phyloP scores from a whole-genome alignment of 2,329 filamentous ascomycete genomes.

The Ophidiomyces ophidiicola region DNA sequence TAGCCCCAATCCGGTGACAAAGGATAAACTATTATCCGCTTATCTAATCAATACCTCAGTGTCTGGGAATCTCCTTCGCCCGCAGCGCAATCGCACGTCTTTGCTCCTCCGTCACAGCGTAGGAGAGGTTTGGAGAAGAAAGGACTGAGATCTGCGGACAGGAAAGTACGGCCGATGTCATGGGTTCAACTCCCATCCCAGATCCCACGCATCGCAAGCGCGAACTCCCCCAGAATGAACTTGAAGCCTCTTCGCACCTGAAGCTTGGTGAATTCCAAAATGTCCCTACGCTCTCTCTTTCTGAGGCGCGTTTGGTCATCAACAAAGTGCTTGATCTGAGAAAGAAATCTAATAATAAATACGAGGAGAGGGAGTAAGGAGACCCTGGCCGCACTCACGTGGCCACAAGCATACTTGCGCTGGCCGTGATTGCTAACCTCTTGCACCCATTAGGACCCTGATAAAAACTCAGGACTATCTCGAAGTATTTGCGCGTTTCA shows the following conservation, averaged over 20 bases:
- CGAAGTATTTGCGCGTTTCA: conserved; percentile 89
- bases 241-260: conserved; percentile 70
- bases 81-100: no score
- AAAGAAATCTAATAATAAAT: conserved; percentile 64
- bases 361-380: conserved; percentile 72
- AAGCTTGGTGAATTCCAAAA: conserved; percentile 88
- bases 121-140: not conserved
- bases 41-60: no score
- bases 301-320: conserved; percentile 82
- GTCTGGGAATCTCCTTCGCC: no score
- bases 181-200: conserved; percentile 13
- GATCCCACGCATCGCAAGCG: conserved; percentile 29
- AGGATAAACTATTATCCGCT: no score
- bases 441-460: conserved; percentile 44
- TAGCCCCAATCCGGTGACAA: no score
- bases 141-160: not conserved
- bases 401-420: no score
- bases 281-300: conserved; percentile 82
- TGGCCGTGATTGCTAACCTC: not conserved
- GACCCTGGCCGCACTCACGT: no score
- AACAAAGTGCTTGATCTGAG: conserved; percentile 77
- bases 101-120: not conserved
- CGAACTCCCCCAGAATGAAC: conserved; percentile 46
- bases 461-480: conserved; percentile 85
- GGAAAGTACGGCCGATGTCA: not conserved